phyloP scores from a whole-genome alignment of 1,139 yeast species.

The Pichia sp. region DNA sequence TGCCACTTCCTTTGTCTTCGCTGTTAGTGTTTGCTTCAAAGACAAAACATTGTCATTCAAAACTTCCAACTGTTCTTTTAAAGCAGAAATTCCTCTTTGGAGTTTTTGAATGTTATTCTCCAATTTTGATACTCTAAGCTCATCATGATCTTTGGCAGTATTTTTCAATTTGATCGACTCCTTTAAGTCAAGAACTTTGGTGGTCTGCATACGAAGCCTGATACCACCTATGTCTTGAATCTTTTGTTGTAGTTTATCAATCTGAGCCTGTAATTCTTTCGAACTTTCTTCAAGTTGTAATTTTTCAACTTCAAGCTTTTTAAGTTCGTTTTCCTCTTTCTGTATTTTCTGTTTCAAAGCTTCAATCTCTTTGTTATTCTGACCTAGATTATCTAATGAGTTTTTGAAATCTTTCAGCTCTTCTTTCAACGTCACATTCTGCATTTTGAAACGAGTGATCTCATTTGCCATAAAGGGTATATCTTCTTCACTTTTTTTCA shows the following conservation, averaged over 20 bases:
- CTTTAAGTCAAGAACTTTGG: constrained; percentile 70
- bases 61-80: constrained; percentile 2
- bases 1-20: constrained; percentile 59
- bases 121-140: constrained; percentile 53
- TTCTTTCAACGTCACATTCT: constrained; percentile 49
- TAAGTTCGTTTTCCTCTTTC: constrained; percentile 34
- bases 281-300: constrained; percentile 46
- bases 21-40: constrained; percentile 38
- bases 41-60: neutral
- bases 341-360: constrained; percentile 33
- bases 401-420: constrained; percentile 18
- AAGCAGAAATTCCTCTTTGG: neutral
- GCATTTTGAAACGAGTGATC: constrained; percentile 54
- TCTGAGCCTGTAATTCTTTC: constrained; percentile 49
- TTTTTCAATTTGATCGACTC: constrained; percentile 59
- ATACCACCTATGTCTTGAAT: constrained; percentile 93
- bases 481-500: constrained; percentile 52
- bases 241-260: constrained; percentile 58
- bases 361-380: constrained; percentile 18
- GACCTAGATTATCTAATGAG: constrained; percentile 27
- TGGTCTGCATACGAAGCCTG: constrained; percentile 67
- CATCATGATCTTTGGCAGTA: constrained; percentile 56
- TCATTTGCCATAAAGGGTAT: constrained; percentile 65
- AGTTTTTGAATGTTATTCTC: constrained; percentile 47
- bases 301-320: constrained; percentile 33